Percentiles rank a stretch among this genome's conserved stretches.
Evolutionary conservation across 2,329 filamentous ascomycete genomes (phyloP).

Genomic region (Ophiostoma montium): DNA sequence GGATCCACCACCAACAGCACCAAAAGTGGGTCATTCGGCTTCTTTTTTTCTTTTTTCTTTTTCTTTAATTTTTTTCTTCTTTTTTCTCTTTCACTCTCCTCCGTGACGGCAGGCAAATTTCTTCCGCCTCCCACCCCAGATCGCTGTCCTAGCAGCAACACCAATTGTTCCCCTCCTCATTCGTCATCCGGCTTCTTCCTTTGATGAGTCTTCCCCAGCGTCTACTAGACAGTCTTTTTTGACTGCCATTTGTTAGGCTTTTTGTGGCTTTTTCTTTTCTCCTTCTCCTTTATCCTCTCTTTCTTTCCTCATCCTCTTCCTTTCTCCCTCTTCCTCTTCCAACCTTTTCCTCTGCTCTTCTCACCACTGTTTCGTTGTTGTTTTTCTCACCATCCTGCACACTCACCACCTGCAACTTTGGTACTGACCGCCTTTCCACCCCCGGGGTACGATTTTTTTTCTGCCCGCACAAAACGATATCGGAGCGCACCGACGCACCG

Average conservation of each 20-base stretch:
- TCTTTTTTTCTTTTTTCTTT: neutral
- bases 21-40: neutral
- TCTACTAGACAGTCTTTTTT: neutral
- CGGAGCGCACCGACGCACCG: conserved; percentile 7
- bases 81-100: neutral
- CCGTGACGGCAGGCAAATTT: neutral
- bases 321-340: neutral
- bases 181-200: conserved; percentile 9
- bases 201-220: neutral
- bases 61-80: neutral
- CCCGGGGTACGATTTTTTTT: conserved; percentile 9
- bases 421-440: conserved; percentile 12
- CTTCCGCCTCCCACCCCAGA: conserved; percentile 3
- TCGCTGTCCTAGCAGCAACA: neutral
- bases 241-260: neutral
- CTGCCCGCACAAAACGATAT: conserved; percentile 10
- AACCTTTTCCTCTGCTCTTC: neutral
- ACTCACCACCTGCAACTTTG: conserved; percentile 11
- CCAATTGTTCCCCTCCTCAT: conserved; percentile 7
- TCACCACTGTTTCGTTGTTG: neutral
- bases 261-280: neutral
- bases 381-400: conserved; percentile 6
- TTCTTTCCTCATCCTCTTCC: neutral
- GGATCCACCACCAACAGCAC: no score
- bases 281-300: neutral